phyloP scores from a whole-genome alignment of 768 basidiomycete species.

The Naganishia randhawae region DNA sequence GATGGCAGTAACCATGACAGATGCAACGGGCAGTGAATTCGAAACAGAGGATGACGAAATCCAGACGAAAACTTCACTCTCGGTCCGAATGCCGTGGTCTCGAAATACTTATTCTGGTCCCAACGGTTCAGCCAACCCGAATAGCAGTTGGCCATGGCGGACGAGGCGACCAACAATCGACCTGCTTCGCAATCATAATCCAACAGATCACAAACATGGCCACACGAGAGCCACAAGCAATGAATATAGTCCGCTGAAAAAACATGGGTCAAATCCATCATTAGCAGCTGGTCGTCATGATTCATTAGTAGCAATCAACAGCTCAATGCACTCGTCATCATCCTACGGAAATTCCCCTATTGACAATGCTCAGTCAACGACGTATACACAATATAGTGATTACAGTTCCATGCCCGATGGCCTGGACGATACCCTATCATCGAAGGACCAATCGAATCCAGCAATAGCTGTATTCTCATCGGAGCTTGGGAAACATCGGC shows the following conservation, averaged over 20 bases:
- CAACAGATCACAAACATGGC: background rate
- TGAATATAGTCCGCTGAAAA: constrained; percentile 17
- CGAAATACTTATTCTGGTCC: background rate
- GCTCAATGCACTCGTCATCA: background rate
- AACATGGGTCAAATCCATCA: background rate
- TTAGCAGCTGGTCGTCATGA: constrained; percentile 2
- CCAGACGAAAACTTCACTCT: background rate
- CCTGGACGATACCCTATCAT: background rate
- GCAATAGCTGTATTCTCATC: background rate
- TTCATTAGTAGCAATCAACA: background rate
- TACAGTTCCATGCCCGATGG: background rate
- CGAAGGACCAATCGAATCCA: background rate
- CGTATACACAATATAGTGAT: constrained; percentile 10
- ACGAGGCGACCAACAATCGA: constrained; percentile 1
- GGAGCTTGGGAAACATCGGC: constrained; percentile 14
- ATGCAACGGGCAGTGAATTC: constrained; percentile 11
- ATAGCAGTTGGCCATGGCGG: background rate
- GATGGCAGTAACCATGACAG: background rate
- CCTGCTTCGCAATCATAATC: background rate
- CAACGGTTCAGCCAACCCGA: background rate
- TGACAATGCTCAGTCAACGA: background rate
- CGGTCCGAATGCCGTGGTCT: constrained; percentile 9
- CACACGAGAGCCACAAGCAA: constrained; percentile 2
- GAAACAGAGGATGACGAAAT: constrained; percentile 11
- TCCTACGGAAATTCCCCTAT: constrained; percentile 1